phyloP scores from a whole-genome alignment of 352 stramenopile genomes.

The Phytopythium sindhum region DNA sequence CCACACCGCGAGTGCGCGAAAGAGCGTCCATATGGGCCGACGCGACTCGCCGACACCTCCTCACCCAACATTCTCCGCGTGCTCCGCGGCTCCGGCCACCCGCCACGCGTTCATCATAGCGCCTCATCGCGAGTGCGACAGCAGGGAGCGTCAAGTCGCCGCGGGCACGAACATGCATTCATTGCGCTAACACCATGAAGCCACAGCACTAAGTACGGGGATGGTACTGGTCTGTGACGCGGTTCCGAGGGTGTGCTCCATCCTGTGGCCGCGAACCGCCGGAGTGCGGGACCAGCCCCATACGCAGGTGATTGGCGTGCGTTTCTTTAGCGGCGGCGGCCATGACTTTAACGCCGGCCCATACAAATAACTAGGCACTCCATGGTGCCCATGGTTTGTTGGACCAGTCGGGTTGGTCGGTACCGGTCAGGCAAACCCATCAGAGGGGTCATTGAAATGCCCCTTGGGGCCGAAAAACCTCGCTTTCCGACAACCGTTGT shows the following conservation, averaged over 20 bases:
- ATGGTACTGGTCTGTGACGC: too few relatives aligned
- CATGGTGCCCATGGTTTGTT: too few relatives aligned
- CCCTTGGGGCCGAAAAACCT: slow-evolving; percentile 3
- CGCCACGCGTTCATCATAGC: background rate
- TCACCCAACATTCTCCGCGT: background rate
- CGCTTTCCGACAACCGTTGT: background rate
- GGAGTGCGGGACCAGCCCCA: background rate
- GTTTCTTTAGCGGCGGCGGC: background rate
- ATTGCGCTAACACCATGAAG: too few relatives aligned
- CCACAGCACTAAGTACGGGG: too few relatives aligned
- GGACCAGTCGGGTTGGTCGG: background rate
- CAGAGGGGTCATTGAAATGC: background rate
- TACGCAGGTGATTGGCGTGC: background rate
- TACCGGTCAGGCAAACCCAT: background rate
- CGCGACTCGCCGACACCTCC: background rate
- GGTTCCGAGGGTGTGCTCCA: background rate
- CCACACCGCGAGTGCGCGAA: background rate
- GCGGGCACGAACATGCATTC: too few relatives aligned
- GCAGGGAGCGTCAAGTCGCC: too few relatives aligned
- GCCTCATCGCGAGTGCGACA: background rate
- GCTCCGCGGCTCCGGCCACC: too few relatives aligned
- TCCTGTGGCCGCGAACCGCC: background rate
- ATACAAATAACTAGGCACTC: too few relatives aligned
- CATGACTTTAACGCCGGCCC: background rate
- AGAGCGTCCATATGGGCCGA: background rate